Percentiles rank a stretch among this genome's conserved stretches.
These are phyloP conservation scores for Epichloe typhina DNA, from an alignment of 2,329 filamentous ascomycete genomes.

Conservation along the genomic window DNA sequence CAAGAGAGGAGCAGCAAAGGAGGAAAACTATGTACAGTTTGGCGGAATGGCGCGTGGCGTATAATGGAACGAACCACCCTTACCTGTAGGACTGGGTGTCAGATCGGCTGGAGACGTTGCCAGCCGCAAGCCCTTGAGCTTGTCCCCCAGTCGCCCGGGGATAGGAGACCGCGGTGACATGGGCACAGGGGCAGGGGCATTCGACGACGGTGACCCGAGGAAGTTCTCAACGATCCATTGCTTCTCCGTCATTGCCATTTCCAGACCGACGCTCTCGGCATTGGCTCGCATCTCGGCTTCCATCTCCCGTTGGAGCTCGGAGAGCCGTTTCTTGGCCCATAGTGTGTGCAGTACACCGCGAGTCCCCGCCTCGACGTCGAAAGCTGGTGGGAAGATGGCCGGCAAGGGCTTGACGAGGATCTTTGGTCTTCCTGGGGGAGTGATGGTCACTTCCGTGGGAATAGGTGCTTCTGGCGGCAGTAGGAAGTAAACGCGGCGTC, in stretches of 20 bases:
- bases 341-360: constrained; percentile 79
- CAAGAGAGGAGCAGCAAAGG: neutral
- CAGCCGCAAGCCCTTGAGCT: constrained; percentile 65
- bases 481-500: constrained; percentile 64
- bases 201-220: constrained; percentile 17
- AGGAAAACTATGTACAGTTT: neutral
- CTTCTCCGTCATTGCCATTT: constrained; percentile 74
- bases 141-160: constrained; percentile 59
- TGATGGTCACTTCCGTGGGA: constrained; percentile 58
- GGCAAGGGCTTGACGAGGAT: constrained; percentile 65
- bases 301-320: constrained; percentile 66
- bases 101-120: constrained; percentile 60
- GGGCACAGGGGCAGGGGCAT: constrained; percentile 8
- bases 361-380: constrained; percentile 58
- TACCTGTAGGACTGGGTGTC: constrained; percentile 38
- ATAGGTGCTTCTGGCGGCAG: constrained; percentile 59
- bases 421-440: constrained; percentile 26
- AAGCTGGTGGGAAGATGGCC: constrained; percentile 69
- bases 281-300: constrained; percentile 58
- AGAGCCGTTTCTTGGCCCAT: constrained; percentile 75
- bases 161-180: constrained; percentile 51
- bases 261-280: constrained; percentile 66
- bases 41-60: no score
- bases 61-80: constrained; percentile 8
- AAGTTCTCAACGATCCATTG: constrained; percentile 80